A percentile compares a stretch with the other conserved stretches of the same genome.
Conservation (phyloP, 345 rosid genomes). For the Eucalyptus coolabah region DNA sequence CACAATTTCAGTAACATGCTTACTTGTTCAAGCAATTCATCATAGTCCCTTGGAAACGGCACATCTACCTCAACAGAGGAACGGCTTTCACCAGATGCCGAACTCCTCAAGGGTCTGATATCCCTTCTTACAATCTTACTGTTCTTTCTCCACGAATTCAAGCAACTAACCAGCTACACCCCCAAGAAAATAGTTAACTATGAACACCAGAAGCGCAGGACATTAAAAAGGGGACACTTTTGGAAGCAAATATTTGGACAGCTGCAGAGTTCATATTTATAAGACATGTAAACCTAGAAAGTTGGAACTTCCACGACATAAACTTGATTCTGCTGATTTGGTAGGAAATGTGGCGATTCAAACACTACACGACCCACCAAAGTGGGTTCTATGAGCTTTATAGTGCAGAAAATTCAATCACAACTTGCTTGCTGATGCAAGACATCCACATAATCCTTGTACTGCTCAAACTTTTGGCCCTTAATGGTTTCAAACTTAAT, state of each 20-base stretch:
- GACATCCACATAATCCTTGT: not conserved
- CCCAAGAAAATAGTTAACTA: not conserved
- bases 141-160: not conserved
- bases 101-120: not conserved
- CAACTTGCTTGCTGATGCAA: not conserved
- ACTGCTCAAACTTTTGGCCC: not conserved
- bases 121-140: not conserved
- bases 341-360: not conserved
- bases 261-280: not conserved
- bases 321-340: not conserved
- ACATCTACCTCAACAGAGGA: conserved; percentile 28
- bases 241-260: not conserved
- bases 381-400: not conserved
- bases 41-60: conserved; percentile 59
- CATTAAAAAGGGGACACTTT: not conserved
- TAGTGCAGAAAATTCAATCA: not conserved
- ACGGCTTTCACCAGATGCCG: conserved; percentile 23
- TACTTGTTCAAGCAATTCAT: conserved; percentile 71
- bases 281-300: not conserved
- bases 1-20: not conserved
- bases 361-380: not conserved
- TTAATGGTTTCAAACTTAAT: not conserved
- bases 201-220: not conserved
- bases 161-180: not conserved
- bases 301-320: not conserved